These are phyloP conservation scores for Exophiala mesophila DNA, from an alignment of 2,329 filamentous ascomycete species.

Conservation along the genomic window DNA sequence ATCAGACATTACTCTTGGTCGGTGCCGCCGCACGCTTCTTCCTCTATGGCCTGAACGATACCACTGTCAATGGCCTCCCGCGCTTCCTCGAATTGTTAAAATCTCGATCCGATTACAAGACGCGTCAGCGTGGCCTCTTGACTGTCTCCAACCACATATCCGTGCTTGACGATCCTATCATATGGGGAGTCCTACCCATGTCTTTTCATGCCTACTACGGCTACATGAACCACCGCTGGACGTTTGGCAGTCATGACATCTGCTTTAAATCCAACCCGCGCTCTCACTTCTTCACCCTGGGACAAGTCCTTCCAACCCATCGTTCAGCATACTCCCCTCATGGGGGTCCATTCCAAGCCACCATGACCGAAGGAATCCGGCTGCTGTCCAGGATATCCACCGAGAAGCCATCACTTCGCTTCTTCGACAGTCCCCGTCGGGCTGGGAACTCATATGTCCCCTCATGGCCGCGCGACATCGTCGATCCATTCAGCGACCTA, in stretches of 20 bases:
- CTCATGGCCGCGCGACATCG: slow-evolving; percentile 44
- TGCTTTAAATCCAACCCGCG: slow-evolving; percentile 74
- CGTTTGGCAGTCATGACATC: slow-evolving; percentile 88
- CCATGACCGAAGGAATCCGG: slow-evolving; percentile 77
- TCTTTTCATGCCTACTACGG: slow-evolving; percentile 65
- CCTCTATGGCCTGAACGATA: slow-evolving; percentile 66
- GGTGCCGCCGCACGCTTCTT: slow-evolving; percentile 69
- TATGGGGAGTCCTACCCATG: slow-evolving; percentile 84
- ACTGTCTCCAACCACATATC: slow-evolving; percentile 92
- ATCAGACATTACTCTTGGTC: slow-evolving; percentile 67
- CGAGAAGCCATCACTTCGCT: slow-evolving; percentile 26
- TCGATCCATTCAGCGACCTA: slow-evolving; percentile 45
- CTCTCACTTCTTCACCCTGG: slow-evolving; percentile 77
- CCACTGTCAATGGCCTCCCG: slow-evolving; percentile 72
- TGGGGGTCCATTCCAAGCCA: slow-evolving; percentile 86
- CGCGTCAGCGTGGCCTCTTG: slow-evolving; percentile 69
- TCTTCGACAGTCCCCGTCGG: slow-evolving; percentile 12
- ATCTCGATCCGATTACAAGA: slow-evolving; percentile 60
- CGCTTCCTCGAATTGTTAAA: slow-evolving; percentile 72
- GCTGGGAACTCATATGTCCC: slow-evolving; percentile 41
- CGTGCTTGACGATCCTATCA: slow-evolving; percentile 88
- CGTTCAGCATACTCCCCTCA: slow-evolving; percentile 69
- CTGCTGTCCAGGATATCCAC: slow-evolving; percentile 62
- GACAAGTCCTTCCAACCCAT: slow-evolving; percentile 87
- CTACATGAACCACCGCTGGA: slow-evolving; percentile 70